Base-by-base conservation (phyloP, 208 protist species). In the Trypanosoma platydactyli region DNA sequence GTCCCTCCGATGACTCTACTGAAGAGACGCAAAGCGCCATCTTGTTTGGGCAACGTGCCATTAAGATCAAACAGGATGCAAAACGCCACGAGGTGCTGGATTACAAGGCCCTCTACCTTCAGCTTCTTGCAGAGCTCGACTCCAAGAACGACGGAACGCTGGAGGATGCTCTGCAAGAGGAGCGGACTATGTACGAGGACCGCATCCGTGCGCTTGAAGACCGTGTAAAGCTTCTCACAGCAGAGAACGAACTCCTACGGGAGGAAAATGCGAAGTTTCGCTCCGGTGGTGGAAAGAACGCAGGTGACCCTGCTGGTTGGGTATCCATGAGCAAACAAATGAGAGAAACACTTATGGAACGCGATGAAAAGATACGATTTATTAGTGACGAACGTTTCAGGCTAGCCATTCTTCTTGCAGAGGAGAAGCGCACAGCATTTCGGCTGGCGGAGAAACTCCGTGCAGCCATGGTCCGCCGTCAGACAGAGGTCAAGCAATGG, bases 41-140 rank as follows among this genome's bases (percentile, higher is more conserved):
- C 20, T 35, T 81, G 20, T 98, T 97, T 80, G 94, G 90, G 1
- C 89, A 97, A 68, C 84, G 94, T 45, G 94, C 94, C 2, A 97
- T 91, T 38, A 93, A 95, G 59, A 97, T 98, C 53, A 95, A 95
- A 73, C 88, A 97, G 62, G 83, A 94, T 24, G 86, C 93, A 5
- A 89, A 92, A 65, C 69, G 88, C 3, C 90, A 98, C 84, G 91
- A 97, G 83, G 75, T 94, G 52, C 77, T 94, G 59, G 88, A 97
- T 67, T 96, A 96, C 81, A 95, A 95, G 56, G 87, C 86, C 0
- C 71, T 96, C 0, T 94, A 93, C 63, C 73, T 92, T 27, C 86
- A 95, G 78, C 80, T 97, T 30, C 81, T 92, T 79, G 87, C 84
- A 0, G 85, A 96, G 35, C 52, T 97, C 35, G 92, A 97, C 62